Evolutionary conservation across 148 eudicot species (phyloP).

Genomic region (Amaranthus hypochondriacus): DNA sequence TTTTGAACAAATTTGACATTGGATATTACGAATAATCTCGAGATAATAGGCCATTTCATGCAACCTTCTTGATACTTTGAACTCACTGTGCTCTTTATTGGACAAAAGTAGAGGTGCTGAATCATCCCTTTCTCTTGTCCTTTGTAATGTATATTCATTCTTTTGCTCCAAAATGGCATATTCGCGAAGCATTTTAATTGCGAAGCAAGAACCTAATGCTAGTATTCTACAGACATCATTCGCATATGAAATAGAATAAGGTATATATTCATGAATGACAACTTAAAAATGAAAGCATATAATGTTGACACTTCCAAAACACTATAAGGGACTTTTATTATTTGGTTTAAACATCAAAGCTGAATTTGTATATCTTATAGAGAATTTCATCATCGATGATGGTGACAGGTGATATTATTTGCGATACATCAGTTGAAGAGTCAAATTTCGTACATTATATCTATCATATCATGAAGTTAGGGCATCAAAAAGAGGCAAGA

Average conservation of each 20-base stretch:
- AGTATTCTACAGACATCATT: slow-evolving; percentile 67
- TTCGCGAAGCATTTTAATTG: slow-evolving; percentile 70
- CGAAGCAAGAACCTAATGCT: slow-evolving; percentile 58
- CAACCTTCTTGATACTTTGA: slow-evolving; percentile 42
- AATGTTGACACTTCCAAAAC: too few species aligned
- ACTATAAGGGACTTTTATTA: too few species aligned
- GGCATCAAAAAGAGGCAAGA: too few species aligned
- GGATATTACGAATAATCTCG: slow-evolving; percentile 73
- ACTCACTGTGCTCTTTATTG: slow-evolving; percentile 28
- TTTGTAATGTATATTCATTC: slow-evolving; percentile 29
- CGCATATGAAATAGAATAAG: slow-evolving; percentile 15
- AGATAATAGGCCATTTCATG: slow-evolving; percentile 69
- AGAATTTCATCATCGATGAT: too few species aligned
- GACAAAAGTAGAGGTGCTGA: slow-evolving; percentile 31
- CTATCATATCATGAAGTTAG: too few species aligned
- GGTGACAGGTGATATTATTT: too few species aligned
- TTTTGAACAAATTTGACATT: slow-evolving; percentile 56
- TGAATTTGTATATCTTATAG: too few species aligned
- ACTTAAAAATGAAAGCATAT: too few species aligned
- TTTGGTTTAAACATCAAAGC: too few species aligned
- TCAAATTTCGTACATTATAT: too few species aligned
- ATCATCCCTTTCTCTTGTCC: slow-evolving; percentile 23
- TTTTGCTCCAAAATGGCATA: slow-evolving; percentile 55
- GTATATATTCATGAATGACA: background rate
- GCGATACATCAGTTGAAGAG: too few species aligned